These are phyloP conservation scores for Turnera subulata DNA, from an alignment of 345 rosid species.

Conservation along the genomic window DNA sequence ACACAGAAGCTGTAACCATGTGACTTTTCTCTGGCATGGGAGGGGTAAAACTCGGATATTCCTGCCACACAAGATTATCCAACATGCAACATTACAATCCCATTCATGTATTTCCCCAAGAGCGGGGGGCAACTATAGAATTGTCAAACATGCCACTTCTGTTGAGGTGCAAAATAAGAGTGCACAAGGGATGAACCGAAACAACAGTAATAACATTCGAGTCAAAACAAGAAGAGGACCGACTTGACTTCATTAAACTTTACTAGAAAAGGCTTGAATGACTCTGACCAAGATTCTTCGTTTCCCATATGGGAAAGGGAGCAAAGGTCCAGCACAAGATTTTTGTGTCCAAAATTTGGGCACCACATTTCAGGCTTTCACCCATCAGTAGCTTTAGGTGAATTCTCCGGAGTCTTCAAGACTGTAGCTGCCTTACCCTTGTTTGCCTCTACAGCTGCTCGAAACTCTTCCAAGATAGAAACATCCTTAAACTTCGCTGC, in stretches of 20 bases:
- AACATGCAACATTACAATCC: conserved; percentile 15
- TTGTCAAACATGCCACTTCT: conserved; percentile 17
- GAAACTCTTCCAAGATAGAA: conserved; percentile 61
- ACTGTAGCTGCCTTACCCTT: conserved; percentile 38
- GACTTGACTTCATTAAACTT: conserved; percentile 27
- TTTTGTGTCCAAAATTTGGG: neutral
- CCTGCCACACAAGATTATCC: too few species aligned
- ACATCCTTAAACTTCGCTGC: conserved; percentile 82
- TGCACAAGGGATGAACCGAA: conserved; percentile 14
- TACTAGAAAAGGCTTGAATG: conserved; percentile 19
- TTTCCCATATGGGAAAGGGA: conserved; percentile 2
- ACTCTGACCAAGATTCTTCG: conserved; percentile 6
- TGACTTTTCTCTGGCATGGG: too few species aligned
- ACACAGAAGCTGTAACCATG: too few species aligned
- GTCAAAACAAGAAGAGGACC: conserved; percentile 23
- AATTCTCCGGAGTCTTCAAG: conserved; percentile 82
- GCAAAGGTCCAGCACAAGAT: conserved; percentile 4
- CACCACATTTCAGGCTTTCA: conserved; percentile 1
- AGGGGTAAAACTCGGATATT: too few species aligned
- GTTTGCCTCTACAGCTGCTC: conserved; percentile 45
- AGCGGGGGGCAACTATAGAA: conserved; percentile 15
- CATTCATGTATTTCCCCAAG: conserved; percentile 12
- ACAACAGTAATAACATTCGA: conserved; percentile 10
- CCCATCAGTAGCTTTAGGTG: conserved; percentile 43
- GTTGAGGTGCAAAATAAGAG: conserved; percentile 16